phyloP scores from a whole-genome alignment of 441 rosid species.

The Hura crepitans region DNA sequence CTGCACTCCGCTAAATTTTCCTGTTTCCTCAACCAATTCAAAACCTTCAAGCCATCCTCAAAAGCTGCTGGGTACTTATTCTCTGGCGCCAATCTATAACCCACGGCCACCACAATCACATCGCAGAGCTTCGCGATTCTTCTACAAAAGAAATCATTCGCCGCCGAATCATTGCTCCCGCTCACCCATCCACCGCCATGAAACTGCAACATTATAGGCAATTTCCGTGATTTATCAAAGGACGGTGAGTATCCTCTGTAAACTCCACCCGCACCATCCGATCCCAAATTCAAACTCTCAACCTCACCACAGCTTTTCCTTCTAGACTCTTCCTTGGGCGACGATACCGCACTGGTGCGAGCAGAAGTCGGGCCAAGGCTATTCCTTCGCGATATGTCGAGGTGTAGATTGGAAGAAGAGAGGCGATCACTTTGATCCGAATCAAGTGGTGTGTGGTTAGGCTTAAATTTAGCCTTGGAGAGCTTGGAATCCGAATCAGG shows the following conservation, averaged over 20 bases:
- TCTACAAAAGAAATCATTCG: conserved; percentile 76
- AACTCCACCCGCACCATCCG: conserved; percentile 32
- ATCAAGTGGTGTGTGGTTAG: conserved; percentile 22
- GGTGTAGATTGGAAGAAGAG: not conserved
- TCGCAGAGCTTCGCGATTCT: conserved; percentile 76
- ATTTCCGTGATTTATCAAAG: conserved; percentile 36
- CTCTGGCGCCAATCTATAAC: conserved; percentile 92
- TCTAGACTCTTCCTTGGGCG: conserved; percentile 35
- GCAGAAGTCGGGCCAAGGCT: conserved; percentile 24
- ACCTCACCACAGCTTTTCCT: conserved; percentile 57
- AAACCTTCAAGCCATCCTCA: conserved; percentile 76
- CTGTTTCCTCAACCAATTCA: conserved; percentile 88
- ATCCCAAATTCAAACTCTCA: conserved; percentile 39
- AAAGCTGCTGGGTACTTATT: conserved; percentile 78
- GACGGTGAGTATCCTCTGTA: conserved; percentile 70
- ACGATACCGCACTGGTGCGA: not conserved
- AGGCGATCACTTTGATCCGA: not conserved
- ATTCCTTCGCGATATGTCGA: conserved; percentile 24
- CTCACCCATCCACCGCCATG: conserved; percentile 97
- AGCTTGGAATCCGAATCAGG: conserved; percentile 40
- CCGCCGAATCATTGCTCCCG: conserved; percentile 82
- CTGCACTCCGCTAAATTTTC: conserved; percentile 87
- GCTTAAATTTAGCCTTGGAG: conserved; percentile 26
- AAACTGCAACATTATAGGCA: conserved; percentile 83
- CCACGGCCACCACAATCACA: conserved; percentile 77